phyloP scores from a whole-genome alignment of 345 rosid genomes.

The Populus alba region DNA sequence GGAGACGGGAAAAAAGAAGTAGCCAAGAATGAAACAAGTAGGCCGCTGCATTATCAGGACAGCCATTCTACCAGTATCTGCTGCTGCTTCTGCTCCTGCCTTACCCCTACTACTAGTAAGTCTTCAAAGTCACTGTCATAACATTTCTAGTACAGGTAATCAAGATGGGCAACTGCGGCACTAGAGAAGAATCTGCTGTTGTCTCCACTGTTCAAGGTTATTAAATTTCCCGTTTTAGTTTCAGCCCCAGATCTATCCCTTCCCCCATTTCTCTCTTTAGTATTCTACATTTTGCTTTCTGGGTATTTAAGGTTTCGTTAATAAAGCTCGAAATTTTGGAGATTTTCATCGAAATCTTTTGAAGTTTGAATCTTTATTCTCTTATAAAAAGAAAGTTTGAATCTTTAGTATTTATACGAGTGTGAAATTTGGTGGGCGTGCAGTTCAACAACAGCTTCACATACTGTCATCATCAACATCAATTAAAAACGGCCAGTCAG shows the following conservation, averaged over 20 bases:
- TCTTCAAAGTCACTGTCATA: constrained; percentile 2
- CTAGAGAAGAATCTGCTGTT: constrained; percentile 87
- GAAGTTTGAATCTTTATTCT: background rate
- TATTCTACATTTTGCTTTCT: background rate
- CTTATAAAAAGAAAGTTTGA: background rate
- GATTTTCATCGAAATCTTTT: background rate
- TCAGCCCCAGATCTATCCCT: constrained; percentile 21
- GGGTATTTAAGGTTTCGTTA: background rate
- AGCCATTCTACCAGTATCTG: constrained; percentile 4
- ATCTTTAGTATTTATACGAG: background rate
- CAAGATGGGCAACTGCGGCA: constrained; percentile 92
- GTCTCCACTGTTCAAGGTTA: constrained; percentile 83
- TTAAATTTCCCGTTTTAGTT: background rate
- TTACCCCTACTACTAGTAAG: background rate
- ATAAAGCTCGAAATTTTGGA: background rate
- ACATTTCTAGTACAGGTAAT: background rate
- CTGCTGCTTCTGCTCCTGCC: background rate
- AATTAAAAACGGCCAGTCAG: constrained; percentile 30
- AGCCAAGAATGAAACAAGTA: constrained; percentile 20
- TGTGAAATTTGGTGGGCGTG: constrained; percentile 4
- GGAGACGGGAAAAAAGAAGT: background rate
- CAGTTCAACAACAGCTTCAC: constrained; percentile 75
- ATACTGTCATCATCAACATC: constrained; percentile 35
- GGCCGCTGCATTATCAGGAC: constrained; percentile 9
- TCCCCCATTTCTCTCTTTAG: background rate